Evolutionary conservation across 1,139 yeast species (phyloP).

Genomic region (Taphrina pruni): DNA sequence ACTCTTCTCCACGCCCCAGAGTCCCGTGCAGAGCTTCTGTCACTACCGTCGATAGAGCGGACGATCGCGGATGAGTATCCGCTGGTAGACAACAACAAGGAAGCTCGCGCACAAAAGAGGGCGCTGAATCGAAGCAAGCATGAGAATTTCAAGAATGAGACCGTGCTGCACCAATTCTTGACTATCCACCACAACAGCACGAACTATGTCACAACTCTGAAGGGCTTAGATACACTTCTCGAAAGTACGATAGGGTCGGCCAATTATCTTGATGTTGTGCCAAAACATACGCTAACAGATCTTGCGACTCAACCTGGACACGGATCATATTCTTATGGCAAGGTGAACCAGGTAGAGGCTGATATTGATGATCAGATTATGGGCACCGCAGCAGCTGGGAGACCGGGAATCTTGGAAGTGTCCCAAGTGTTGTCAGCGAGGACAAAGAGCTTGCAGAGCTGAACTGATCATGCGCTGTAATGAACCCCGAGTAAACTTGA

Average conservation of each 20-base stretch:
- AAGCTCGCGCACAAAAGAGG: conserved; percentile 7
- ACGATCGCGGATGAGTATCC: conserved; percentile 39
- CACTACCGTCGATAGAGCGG: conserved; percentile 37
- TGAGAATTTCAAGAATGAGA: conserved; percentile 8
- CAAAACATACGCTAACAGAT: conserved; percentile 35
- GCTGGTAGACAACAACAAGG: conserved; percentile 20
- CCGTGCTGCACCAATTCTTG: conserved; percentile 30
- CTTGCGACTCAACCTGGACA: conserved; percentile 7
- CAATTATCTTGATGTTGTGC: conserved; percentile 14
- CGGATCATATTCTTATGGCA: conserved; percentile 19
- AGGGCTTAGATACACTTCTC: conserved; percentile 32
- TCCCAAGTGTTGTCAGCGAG: not conserved
- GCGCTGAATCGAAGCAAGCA: conserved; percentile 6
- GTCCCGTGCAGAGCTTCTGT: conserved; percentile 20
- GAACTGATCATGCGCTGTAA: not conserved
- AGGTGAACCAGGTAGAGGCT: conserved; percentile 18
- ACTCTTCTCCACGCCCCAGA: conserved; percentile 12
- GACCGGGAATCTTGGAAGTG: conserved; percentile 35
- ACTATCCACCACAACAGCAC: conserved; percentile 29
- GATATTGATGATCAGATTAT: conserved; percentile 36
- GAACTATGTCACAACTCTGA: conserved; percentile 29
- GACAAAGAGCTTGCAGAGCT: not conserved
- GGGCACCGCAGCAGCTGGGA: conserved; percentile 41
- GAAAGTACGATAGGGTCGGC: conserved; percentile 16
- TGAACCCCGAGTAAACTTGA: too few relatives aligned